These are phyloP conservation scores for Penium margaritaceum DNA, from an alignment of 139 green algal genomes.

Conservation along the genomic window DNA sequence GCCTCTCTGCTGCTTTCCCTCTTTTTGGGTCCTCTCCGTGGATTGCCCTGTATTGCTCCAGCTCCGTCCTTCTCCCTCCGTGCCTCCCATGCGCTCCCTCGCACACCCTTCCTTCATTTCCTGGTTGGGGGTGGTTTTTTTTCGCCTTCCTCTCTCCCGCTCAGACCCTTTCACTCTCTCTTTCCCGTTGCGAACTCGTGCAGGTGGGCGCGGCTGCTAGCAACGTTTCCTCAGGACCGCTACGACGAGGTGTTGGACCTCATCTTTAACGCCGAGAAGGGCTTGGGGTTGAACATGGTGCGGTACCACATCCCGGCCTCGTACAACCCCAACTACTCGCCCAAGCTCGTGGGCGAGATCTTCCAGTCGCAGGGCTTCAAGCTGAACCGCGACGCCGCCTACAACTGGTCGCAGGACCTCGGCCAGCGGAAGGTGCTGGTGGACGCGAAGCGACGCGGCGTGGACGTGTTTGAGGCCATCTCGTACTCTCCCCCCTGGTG, in stretches of 20 bases:
- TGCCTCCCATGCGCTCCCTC: background rate
- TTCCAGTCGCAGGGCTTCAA: background rate
- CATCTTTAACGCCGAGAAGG: conserved; percentile 38
- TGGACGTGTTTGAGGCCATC: conserved; percentile 43
- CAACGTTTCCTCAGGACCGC: background rate
- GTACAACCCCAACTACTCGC: conserved; percentile 1
- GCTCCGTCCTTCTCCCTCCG: background rate
- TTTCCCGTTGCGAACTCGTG: background rate
- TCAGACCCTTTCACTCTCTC: background rate
- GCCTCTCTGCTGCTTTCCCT: too few species aligned
- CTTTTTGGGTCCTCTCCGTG: too few species aligned
- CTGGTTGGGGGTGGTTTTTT: too few species aligned
- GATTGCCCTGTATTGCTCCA: too few species aligned
- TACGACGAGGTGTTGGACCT: conserved; percentile 36
- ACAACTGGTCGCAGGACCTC: conserved; percentile 31
- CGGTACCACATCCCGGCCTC: conserved; percentile 46
- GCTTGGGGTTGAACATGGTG: conserved; percentile 44
- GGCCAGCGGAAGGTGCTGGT: conserved; percentile 35
- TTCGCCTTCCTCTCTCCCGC: too few species aligned
- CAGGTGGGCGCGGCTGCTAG: background rate
- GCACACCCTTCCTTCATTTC: background rate
- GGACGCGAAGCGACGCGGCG: conserved; percentile 28
- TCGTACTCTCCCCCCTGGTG: conserved; percentile 45
- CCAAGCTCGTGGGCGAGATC: too few species aligned
- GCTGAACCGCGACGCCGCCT: conserved; percentile 12